These are phyloP conservation scores for Xylariaceae sp. DNA, from an alignment of 2,329 filamentous ascomycete genomes.

Conservation along the genomic window DNA sequence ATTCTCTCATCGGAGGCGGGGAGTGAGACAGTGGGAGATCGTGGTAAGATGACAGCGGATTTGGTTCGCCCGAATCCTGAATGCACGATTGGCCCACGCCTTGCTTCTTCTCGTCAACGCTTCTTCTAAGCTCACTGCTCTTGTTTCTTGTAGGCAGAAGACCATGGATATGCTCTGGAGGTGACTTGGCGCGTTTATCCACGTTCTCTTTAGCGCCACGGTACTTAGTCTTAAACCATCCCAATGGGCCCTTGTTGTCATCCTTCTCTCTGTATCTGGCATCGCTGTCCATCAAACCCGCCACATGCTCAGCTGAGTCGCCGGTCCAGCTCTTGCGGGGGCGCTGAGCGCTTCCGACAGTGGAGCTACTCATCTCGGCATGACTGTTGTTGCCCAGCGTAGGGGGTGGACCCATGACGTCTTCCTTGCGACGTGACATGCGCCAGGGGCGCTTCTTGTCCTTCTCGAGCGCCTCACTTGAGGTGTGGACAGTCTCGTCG, in stretches of 20 bases:
- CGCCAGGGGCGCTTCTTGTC: constrained; percentile 69
- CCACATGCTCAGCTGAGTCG: constrained; percentile 45
- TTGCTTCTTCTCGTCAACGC: constrained; percentile 34
- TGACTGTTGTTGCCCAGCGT: constrained; percentile 56
- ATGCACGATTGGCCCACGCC: constrained; percentile 5
- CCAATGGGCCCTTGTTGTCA: constrained; percentile 47
- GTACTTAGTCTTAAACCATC: constrained; percentile 57
- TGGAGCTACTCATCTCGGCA: constrained; percentile 62
- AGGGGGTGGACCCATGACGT: constrained; percentile 43
- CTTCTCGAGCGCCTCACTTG: constrained; percentile 48
- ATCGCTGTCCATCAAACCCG: constrained; percentile 37
- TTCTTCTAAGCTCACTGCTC: constrained; percentile 44
- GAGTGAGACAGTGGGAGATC: constrained; percentile 29
- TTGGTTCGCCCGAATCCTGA: constrained; percentile 10
- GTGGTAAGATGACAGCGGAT: constrained; percentile 16
- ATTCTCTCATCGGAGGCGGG: constrained; percentile 26
- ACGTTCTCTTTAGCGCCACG: constrained; percentile 54
- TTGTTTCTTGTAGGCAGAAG: constrained; percentile 40
- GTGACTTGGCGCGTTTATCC: constrained; percentile 53
- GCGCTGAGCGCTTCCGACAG: constrained; percentile 56
- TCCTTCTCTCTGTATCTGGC: constrained; percentile 39
- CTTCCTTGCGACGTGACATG: constrained; percentile 62
- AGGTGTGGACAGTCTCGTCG: constrained; percentile 46
- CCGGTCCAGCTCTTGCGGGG: constrained; percentile 47
- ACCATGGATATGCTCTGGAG: constrained; percentile 38